Percentiles rank a stretch among this genome's conserved stretches.
phyloP scores from a whole-genome alignment of 2,329 filamentous ascomycete genomes.

The Graphiopsis chlorocephala region DNA sequence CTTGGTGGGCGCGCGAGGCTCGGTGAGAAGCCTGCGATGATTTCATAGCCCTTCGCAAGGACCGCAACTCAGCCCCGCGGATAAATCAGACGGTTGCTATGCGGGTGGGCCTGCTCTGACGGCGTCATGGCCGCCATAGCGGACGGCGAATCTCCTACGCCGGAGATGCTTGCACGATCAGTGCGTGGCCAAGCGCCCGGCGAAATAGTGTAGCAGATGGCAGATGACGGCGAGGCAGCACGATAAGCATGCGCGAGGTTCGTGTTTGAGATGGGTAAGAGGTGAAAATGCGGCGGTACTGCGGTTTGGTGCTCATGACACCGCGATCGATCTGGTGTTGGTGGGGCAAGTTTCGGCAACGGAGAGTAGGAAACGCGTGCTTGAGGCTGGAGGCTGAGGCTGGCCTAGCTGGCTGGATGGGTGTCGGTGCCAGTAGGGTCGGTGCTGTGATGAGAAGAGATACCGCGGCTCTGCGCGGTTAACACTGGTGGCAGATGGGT shows the following conservation, averaged over 20 bases:
- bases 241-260: background rate
- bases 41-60: background rate
- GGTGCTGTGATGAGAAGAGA: conserved; percentile 5
- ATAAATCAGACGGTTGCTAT: conserved; percentile 17
- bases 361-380: conserved; percentile 7
- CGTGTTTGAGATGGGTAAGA: background rate
- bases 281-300: conserved; percentile 9
- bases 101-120: background rate
- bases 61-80: conserved; percentile 13
- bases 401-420: background rate
- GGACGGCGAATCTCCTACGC: conserved; percentile 4
- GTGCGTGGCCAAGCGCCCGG: conserved; percentile 12
- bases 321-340: conserved; percentile 7
- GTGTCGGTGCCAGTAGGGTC: background rate
- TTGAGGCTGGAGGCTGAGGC: background rate
- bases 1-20: conserved; percentile 3
- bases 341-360: conserved; percentile 14
- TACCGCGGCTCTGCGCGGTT: conserved; percentile 11
- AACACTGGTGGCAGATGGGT: background rate
- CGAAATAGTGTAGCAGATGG: conserved; percentile 4
- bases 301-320: conserved; percentile 8
- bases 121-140: conserved; percentile 5
- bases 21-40: conserved; percentile 9
- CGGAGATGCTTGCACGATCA: conserved; percentile 11
- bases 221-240: background rate